A percentile compares a stretch with the other conserved stretches of the same genome.
Conservation (phyloP, 2,329 filamentous ascomycete genomes). For the Sporothrix variecibatus region DNA sequence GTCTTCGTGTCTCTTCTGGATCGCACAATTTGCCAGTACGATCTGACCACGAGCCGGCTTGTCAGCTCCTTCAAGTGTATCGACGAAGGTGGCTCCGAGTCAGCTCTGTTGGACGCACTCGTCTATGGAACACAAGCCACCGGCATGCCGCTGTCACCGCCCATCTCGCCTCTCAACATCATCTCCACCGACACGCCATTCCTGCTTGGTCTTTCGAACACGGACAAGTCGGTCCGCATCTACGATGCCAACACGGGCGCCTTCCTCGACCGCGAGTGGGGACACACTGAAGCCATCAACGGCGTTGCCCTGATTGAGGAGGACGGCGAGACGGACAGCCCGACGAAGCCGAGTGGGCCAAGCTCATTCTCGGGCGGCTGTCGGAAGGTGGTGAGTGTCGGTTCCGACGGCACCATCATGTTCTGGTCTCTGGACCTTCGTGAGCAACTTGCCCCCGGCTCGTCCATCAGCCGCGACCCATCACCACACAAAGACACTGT, state of each 20-base stretch:
- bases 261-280: conserved; percentile 87
- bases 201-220: conserved; percentile 86
- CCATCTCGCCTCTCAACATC: background rate
- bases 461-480: conserved; percentile 36
- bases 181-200: conserved; percentile 55
- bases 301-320: conserved; percentile 73
- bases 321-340: conserved; percentile 43
- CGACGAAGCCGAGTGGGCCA: background rate
- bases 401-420: conserved; percentile 81
- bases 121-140: conserved; percentile 58
- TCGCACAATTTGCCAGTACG: conserved; percentile 61
- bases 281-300: conserved; percentile 91
- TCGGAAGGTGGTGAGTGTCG: conserved; percentile 69
- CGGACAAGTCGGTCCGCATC: conserved; percentile 90
- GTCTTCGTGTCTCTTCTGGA: conserved; percentile 63
- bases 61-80: conserved; percentile 77
- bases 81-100: conserved; percentile 77
- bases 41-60: conserved; percentile 67
- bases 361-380: conserved; percentile 35
- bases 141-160: background rate
- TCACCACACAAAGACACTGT: conserved; percentile 53
- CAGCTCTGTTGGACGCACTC: conserved; percentile 80
- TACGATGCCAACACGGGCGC: conserved; percentile 78
- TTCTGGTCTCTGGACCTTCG: conserved; percentile 65
- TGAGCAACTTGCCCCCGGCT: conserved; percentile 42